phyloP scores from a whole-genome alignment of 495 filamentous ascomycete species.

The Aspergillus conjunctus region DNA sequence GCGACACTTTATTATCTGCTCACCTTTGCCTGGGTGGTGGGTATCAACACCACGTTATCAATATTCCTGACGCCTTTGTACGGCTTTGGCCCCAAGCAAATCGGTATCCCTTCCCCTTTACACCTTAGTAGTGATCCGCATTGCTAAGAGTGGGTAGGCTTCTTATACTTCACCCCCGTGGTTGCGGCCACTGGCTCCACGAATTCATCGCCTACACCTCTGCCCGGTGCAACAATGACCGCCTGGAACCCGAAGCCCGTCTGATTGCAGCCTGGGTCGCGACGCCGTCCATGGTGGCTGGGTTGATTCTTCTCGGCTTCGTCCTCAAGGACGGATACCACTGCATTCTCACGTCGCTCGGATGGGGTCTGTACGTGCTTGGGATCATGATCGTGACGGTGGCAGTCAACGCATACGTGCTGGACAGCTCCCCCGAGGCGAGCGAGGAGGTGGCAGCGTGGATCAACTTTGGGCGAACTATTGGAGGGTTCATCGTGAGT shows the following conservation, averaged over 20 bases:
- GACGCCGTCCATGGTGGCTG: slow-evolving; percentile 52
- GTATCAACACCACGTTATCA: slow-evolving; percentile 62
- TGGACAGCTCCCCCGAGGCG: slow-evolving; percentile 61
- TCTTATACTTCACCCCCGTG: slow-evolving; percentile 63
- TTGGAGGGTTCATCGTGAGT: slow-evolving; percentile 52
- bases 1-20: slow-evolving; percentile 56
- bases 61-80: slow-evolving; percentile 58
- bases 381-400: slow-evolving; percentile 68
- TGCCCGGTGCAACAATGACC: slow-evolving; percentile 51
- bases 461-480: slow-evolving; percentile 50
- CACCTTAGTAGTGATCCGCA: background rate
- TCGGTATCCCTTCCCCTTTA: slow-evolving; percentile 38
- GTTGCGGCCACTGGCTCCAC: slow-evolving; percentile 64
- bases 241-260: slow-evolving; percentile 61
- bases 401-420: slow-evolving; percentile 59
- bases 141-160: slow-evolving; percentile 30
- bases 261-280: slow-evolving; percentile 53
- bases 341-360: slow-evolving; percentile 57
- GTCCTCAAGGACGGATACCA: slow-evolving; percentile 54
- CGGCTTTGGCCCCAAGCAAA: slow-evolving; percentile 53
- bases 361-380: slow-evolving; percentile 58
- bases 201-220: slow-evolving; percentile 53
- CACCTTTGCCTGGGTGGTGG: slow-evolving; percentile 64
- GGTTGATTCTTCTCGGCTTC: slow-evolving; percentile 58
- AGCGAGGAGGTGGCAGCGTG: slow-evolving; percentile 58